A percentile compares a stretch with the other conserved stretches of the same genome.
phyloP scores from a whole-genome alignment of 768 basidiomycete genomes.

The Phanerochaete carnosa region DNA sequence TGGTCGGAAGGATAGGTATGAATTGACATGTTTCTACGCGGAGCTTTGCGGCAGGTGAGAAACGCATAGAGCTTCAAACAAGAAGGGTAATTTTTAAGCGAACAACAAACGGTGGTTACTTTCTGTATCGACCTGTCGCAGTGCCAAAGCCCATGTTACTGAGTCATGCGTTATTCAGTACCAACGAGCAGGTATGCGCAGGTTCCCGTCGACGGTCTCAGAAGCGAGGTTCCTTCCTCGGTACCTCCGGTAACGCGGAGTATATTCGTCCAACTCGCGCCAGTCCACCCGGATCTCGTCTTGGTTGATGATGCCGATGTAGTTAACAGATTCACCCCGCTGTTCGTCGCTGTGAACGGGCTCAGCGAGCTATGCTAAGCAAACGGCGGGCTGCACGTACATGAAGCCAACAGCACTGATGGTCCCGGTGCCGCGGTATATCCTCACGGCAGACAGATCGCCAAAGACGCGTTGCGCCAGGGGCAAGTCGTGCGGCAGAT shows the following conservation, averaged over 20 bases:
- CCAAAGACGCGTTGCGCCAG: not conserved
- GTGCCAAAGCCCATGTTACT: too few species aligned
- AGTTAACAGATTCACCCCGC: not conserved
- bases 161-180: not conserved
- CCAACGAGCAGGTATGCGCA: not conserved
- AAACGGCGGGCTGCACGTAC: not conserved
- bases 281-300: conserved; percentile 4
- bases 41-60: too few species aligned
- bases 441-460: not conserved
- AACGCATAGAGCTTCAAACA: too few species aligned
- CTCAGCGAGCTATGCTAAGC: not conserved
- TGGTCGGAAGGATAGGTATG: too few species aligned
- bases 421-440: not conserved
- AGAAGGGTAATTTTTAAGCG: too few species aligned
- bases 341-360: not conserved
- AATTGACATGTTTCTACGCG: too few species aligned
- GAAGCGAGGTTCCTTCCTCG: not conserved
- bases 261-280: not conserved
- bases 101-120: too few species aligned
- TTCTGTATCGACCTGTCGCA: too few species aligned
- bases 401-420: not conserved
- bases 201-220: not conserved
- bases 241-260: not conserved
- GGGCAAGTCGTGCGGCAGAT: not conserved
- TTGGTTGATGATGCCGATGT: not conserved